Conservation (phyloP, 768 basidiomycete genomes). For the Podaxis sp. region DNA sequence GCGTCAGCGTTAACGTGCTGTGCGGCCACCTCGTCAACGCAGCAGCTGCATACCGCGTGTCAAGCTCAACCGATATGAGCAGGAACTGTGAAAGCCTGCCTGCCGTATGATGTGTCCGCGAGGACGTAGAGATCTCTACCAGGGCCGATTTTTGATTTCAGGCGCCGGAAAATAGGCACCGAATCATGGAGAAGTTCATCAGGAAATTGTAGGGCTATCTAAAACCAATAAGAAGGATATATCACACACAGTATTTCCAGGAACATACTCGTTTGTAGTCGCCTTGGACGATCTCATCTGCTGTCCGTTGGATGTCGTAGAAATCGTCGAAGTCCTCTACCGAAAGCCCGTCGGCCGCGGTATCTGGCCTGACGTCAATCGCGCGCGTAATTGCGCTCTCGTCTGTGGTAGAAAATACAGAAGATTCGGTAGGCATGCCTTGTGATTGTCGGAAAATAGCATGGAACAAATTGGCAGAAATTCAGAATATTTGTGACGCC, state of each 20-base stretch:
- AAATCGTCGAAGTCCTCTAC: conserved; percentile 49
- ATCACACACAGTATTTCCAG: neutral
- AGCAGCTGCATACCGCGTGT: conserved; percentile 56
- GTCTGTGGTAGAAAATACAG: conserved; percentile 51
- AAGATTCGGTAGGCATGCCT: conserved; percentile 20
- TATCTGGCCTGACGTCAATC: conserved; percentile 4
- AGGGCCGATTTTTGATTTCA: conserved; percentile 47
- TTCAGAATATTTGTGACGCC: neutral
- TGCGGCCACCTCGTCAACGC: conserved; percentile 94
- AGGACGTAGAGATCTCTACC: conserved; percentile 75
- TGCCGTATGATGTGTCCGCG: conserved; percentile 98
- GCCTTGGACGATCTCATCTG: conserved; percentile 51
- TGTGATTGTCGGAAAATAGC: neutral
- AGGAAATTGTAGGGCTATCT: conserved; percentile 94
- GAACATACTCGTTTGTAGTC: conserved; percentile 65
- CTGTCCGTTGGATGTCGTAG: conserved; percentile 74
- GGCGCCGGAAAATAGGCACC: conserved; percentile 70
- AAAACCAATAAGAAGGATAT: neutral
- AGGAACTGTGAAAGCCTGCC: conserved; percentile 42
- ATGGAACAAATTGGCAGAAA: neutral
- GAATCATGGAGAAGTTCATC: conserved; percentile 88
- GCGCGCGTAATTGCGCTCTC: conserved; percentile 17
- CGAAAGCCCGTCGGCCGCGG: conserved; percentile 17
- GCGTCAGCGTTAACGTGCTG: conserved; percentile 91
- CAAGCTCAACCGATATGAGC: neutral